phyloP scores from a whole-genome alignment of 1,284 basidiomycete species.

The Microbotryum intermedium region DNA sequence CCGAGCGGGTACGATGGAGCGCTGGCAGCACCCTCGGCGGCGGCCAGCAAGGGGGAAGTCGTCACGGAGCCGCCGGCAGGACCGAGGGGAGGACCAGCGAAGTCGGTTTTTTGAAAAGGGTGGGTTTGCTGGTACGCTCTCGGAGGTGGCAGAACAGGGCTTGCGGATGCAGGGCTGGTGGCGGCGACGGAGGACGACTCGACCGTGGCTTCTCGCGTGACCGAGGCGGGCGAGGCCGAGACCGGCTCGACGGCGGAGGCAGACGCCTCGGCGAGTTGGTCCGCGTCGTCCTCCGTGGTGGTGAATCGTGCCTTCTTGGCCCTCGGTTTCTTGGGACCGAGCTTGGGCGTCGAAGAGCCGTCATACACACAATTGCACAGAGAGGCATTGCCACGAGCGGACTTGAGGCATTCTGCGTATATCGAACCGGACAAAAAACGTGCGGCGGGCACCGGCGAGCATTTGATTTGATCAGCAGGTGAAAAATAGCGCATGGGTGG shows the following conservation, averaged over 20 bases:
- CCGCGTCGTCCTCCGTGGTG: background rate
- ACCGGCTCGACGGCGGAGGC: background rate
- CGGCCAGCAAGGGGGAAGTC: no score
- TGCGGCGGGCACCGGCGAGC: no score
- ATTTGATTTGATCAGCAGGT: no score
- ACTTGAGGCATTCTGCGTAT: conserved; percentile 25
- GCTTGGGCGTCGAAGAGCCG: conserved; percentile 8
- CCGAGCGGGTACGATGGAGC: no score
- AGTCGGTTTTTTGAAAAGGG: no score
- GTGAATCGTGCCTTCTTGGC: background rate
- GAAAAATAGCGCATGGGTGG: no score
- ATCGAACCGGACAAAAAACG: background rate
- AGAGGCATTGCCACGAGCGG: conserved; percentile 8
- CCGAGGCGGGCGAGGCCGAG: background rate
- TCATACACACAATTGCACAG: conserved; percentile 24
- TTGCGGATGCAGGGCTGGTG: background rate
- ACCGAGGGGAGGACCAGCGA: no score
- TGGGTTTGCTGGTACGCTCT: no score
- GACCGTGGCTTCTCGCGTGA: background rate
- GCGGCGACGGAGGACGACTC: background rate
- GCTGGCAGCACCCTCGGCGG: no score
- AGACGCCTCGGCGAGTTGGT: background rate
- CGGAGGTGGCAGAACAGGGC: no score
- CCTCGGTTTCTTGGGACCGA: background rate
- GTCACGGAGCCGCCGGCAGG: no score